A percentile compares a stretch with the other conserved stretches of the same genome.
Conservation (phyloP, 192 early-diverging fungal genomes). For the Umbelopsis sp. region DNA sequence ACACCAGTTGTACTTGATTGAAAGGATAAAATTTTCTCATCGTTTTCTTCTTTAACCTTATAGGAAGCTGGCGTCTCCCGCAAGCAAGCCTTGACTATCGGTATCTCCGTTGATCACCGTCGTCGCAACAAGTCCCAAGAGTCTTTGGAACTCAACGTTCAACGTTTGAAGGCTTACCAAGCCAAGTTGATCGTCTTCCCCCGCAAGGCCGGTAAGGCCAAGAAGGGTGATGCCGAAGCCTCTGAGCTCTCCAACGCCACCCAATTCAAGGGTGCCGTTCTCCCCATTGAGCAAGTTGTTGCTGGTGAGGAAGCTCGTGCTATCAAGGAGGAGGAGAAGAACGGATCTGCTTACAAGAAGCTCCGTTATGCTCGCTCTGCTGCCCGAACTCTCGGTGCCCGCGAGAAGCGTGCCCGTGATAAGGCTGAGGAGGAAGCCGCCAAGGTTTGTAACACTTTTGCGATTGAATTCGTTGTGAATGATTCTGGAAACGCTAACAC, state of each 20-base stretch:
- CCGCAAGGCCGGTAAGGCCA: slow-evolving; percentile 87
- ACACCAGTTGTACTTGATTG: background rate
- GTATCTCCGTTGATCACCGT: slow-evolving; percentile 96
- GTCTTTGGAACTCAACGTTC: slow-evolving; percentile 90
- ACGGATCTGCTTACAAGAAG: slow-evolving; percentile 63
- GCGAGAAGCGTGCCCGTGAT: slow-evolving; percentile 78
- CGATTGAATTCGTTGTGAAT: background rate
- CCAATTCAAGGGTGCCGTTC: slow-evolving; percentile 66
- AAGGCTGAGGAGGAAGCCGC: slow-evolving; percentile 83
- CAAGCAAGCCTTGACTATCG: slow-evolving; percentile 93
- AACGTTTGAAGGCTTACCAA: slow-evolving; percentile 93
- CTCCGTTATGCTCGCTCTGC: slow-evolving; percentile 81
- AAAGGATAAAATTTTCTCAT: background rate
- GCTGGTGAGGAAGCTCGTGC: slow-evolving; percentile 52
- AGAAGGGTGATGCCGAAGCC: slow-evolving; percentile 70
- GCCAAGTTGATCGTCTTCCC: slow-evolving; percentile 96
- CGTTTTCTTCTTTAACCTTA: slow-evolving; percentile 10
- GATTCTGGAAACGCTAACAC: slow-evolving; percentile 1
- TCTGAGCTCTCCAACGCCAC: slow-evolving; percentile 58
- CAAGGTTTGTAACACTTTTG: slow-evolving; percentile 61
- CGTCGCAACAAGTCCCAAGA: slow-evolving; percentile 95
- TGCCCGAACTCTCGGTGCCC: slow-evolving; percentile 73
- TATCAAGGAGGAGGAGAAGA: slow-evolving; percentile 58
- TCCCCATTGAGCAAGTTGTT: slow-evolving; percentile 68
- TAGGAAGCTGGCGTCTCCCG: slow-evolving; percentile 89